A percentile compares a stretch with the other conserved stretches of the same genome.
Conservation (phyloP, 495 filamentous ascomycete genomes). For the Talaromyces thailandensis region DNA sequence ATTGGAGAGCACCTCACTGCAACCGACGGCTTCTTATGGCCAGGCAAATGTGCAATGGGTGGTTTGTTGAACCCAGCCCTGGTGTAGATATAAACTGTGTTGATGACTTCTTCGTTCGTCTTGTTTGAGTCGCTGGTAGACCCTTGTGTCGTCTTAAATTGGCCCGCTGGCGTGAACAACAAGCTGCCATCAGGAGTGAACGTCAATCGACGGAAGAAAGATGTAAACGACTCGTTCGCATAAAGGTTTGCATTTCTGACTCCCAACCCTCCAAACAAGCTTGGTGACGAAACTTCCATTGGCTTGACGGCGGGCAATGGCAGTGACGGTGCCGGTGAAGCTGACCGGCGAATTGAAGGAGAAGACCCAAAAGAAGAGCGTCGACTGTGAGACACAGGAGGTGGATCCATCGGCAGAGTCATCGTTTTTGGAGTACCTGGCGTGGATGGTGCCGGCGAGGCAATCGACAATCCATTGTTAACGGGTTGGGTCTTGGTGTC, state of each 20-base stretch:
- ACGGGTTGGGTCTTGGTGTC: conserved; percentile 56
- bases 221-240: conserved; percentile 94
- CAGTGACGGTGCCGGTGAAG: conserved; percentile 89
- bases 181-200: conserved; percentile 95
- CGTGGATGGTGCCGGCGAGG: conserved; percentile 81
- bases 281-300: conserved; percentile 75
- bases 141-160: conserved; percentile 77
- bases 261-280: conserved; percentile 46
- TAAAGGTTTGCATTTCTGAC: conserved; percentile 85
- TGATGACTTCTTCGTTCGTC: conserved; percentile 75
- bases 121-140: conserved; percentile 58
- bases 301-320: conserved; percentile 96
- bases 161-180: conserved; percentile 90
- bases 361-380: conserved; percentile 93
- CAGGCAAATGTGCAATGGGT: conserved; percentile 93
- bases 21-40: conserved; percentile 97
- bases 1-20: conserved; percentile 91
- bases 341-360: conserved; percentile 73
- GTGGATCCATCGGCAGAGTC: conserved; percentile 94
- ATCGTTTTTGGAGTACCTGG: conserved; percentile 91
- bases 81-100: conserved; percentile 98
- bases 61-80: conserved; percentile 94
- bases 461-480: conserved; percentile 50
- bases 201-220: conserved; percentile 90
- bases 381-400: conserved; percentile 81